Conservation (phyloP, 306 rosid species). For the Cucurbita argyrosperma region DNA sequence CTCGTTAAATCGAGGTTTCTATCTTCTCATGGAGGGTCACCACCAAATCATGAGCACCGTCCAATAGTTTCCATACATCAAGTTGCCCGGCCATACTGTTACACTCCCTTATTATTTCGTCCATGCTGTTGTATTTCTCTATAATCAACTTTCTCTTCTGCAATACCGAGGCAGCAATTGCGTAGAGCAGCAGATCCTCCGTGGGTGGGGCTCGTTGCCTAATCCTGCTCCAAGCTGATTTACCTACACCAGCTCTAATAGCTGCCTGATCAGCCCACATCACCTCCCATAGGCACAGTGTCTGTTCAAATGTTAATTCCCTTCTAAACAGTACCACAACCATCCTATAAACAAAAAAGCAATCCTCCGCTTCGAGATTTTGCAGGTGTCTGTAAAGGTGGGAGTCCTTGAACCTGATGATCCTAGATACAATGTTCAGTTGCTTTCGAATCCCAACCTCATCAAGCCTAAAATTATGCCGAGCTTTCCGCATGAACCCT, state of each 20-base stretch:
- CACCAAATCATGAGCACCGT: slow-evolving; percentile 90
- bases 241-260: slow-evolving; percentile 74
- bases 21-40: slow-evolving; percentile 90
- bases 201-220: slow-evolving; percentile 97
- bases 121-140: slow-evolving; percentile 96
- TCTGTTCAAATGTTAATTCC: slow-evolving; percentile 87
- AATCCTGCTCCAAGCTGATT: slow-evolving; percentile 89
- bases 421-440: too few relatives aligned
- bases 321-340: slow-evolving; percentile 93
- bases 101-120: slow-evolving; percentile 90
- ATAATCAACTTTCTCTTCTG: slow-evolving; percentile 80
- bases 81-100: slow-evolving; percentile 95
- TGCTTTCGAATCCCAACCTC: too few relatives aligned
- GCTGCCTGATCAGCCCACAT: slow-evolving; percentile 99
- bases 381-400: slow-evolving; percentile 16
- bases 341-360: slow-evolving; percentile 95
- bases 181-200: slow-evolving; percentile 73
- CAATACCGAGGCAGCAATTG: slow-evolving; percentile 87
- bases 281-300: slow-evolving; percentile 98
- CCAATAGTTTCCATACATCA: slow-evolving; percentile 89
- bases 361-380: slow-evolving; percentile 94
- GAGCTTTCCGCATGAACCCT: too few relatives aligned
- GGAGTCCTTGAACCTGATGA: too few relatives aligned
- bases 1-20: slow-evolving; percentile 16
- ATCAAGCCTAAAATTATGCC: too few relatives aligned